Evolutionary conservation across 495 filamentous ascomycete genomes (phyloP).

Genomic region (Trichoderma parareesei): DNA sequence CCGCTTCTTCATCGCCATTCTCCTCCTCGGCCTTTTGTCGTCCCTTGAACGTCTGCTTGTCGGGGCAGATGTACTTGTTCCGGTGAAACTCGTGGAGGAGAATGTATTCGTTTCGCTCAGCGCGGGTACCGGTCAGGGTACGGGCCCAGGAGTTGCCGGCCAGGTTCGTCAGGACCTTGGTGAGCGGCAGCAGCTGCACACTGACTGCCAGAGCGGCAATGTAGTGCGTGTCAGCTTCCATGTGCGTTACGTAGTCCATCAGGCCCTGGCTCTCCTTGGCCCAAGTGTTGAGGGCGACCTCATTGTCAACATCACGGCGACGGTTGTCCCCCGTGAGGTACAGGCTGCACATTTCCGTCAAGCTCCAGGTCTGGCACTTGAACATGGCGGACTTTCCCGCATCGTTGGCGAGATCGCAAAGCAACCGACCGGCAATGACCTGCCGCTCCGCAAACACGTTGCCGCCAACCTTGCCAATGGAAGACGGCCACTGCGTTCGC

Average conservation of each 20-base stretch:
- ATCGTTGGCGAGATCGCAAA: conserved; percentile 94
- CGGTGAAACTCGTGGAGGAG: conserved; percentile 89
- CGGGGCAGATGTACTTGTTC: conserved; percentile 96
- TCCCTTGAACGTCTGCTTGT: conserved; percentile 70
- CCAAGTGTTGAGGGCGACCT: conserved; percentile 81
- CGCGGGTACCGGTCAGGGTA: conserved; percentile 88
- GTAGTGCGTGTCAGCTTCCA: conserved; percentile 92
- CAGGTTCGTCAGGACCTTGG: conserved; percentile 91
- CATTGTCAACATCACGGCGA: conserved; percentile 79
- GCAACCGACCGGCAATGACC: conserved; percentile 76
- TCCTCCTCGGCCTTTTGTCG: conserved; percentile 59
- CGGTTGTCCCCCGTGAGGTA: conserved; percentile 61
- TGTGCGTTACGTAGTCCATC: conserved; percentile 87
- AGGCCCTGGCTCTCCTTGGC: conserved; percentile 74
- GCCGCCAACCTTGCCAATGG: conserved; percentile 73
- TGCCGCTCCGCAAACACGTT: conserved; percentile 91
- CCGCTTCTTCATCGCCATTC: conserved; percentile 54
- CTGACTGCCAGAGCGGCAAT: conserved; percentile 81
- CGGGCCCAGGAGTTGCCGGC: conserved; percentile 98
- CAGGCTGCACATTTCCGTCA: conserved; percentile 92
- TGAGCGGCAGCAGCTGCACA: conserved; percentile 85
- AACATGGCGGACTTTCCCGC: conserved; percentile 96
- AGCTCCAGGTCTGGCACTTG: conserved; percentile 94
- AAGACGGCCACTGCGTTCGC: conserved; percentile 78
- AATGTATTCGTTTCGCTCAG: conserved; percentile 99